Evolutionary conservation across 768 basidiomycete species (phyloP).

Genomic region (Pisolithus orientalis): DNA sequence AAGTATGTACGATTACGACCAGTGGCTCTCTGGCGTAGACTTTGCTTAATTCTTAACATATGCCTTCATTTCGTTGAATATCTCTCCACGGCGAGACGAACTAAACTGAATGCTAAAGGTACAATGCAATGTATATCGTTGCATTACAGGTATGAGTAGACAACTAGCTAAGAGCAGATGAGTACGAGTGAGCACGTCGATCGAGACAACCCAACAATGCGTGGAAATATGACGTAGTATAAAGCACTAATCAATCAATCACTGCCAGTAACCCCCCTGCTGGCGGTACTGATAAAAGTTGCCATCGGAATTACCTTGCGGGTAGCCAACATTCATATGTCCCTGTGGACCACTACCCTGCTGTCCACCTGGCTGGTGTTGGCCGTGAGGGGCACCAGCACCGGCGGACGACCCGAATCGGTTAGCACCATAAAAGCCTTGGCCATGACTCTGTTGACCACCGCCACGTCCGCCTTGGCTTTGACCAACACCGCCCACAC

Average conservation of each 20-base stretch:
- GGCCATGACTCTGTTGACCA: conserved; percentile 38
- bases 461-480: conserved; percentile 37
- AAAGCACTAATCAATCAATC: conserved; percentile 15
- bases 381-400: conserved; percentile 40
- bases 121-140: no score
- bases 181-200: not conserved
- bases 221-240: not conserved
- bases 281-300: conserved; percentile 72
- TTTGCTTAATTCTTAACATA: not conserved
- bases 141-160: no score
- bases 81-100: not conserved
- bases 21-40: conserved; percentile 12
- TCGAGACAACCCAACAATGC: not conserved
- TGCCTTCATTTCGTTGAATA: not conserved
- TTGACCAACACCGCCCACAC: conserved; percentile 35
- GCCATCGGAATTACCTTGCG: conserved; percentile 51
- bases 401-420: conserved; percentile 40
- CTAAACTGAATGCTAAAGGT: no score
- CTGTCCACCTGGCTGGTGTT: conserved; percentile 8
- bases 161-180: no score
- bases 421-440: conserved; percentile 40
- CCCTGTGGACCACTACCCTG: conserved; percentile 23
- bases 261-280: conserved; percentile 55
- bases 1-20: conserved; percentile 7
- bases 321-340: conserved; percentile 39